These are phyloP conservation scores for Trametes sanguinea DNA, from an alignment of 768 basidiomycete species.

Conservation along the genomic window DNA sequence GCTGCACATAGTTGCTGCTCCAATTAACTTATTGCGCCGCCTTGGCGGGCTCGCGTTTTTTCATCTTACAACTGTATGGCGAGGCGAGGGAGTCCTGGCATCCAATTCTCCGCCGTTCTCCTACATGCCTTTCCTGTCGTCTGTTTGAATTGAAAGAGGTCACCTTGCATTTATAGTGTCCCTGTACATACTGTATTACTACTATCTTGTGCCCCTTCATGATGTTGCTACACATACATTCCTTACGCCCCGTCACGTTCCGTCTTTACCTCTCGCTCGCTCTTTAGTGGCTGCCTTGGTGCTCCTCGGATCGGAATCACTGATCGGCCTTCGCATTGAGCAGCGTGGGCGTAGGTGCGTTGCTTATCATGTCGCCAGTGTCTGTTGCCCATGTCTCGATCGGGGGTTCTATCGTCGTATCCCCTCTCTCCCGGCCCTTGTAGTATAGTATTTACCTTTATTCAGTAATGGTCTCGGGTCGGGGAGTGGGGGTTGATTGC, in stretches of 20 bases:
- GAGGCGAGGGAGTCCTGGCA: not conserved
- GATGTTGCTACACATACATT: not conserved
- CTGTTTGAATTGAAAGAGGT: not conserved
- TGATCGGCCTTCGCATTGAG: too few species aligned
- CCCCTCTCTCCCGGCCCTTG: too few species aligned
- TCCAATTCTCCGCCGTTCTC: not conserved
- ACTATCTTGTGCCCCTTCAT: not conserved
- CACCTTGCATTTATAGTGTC: not conserved
- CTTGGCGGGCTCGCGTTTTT: slow-evolving; percentile 19
- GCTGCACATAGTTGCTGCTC: slow-evolving; percentile 22
- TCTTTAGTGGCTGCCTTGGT: not conserved
- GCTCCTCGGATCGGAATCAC: not conserved
- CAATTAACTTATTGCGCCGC: slow-evolving; percentile 23
- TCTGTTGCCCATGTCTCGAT: not conserved
- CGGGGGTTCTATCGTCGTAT: not conserved
- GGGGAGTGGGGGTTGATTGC: not conserved
- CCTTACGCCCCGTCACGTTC: not conserved
- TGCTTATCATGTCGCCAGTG: not conserved
- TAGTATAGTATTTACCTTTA: too few species aligned
- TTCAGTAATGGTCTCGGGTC: not conserved
- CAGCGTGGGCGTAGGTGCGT: too few species aligned
- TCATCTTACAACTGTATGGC: not conserved
- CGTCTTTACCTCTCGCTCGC: not conserved
- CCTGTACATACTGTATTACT: not conserved
- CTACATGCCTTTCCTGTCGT: not conserved